Evolutionary conservation across 1,139 yeast species (phyloP), one percentile per base, ranked within the genome.

Genomic region (Pneumocystis jirovecii): DNA sequence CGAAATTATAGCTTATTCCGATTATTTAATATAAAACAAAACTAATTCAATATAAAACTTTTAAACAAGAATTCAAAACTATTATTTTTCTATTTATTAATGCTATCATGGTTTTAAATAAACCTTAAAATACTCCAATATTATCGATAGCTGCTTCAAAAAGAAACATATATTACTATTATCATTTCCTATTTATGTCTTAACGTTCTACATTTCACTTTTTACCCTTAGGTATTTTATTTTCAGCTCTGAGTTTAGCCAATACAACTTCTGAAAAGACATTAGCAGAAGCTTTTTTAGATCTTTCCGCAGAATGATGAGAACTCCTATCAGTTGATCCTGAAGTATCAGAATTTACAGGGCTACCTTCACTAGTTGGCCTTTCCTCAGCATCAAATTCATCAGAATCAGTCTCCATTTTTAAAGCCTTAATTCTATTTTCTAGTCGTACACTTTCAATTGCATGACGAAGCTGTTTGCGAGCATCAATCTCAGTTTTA

Each of bases 401-500:
- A 71, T 81, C 85, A 64, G 79, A 83, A 2, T 79, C 83, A 63
- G 81, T 77, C 72, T 70, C 76, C 67, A 76, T 69, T 40, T 85
- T 84, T 73, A 89, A 81, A 67, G 85, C 84, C 72, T 82, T 79
- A 74, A 89, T 84, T 73, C 87, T 81, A 75, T 89, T 88, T 71
- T 85, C 83, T 74, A 89, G 81, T 71, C 83, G 83, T 65, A 89
- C 90, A 72, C 88, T 80, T 73, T 87, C 95, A 70, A 89, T 86
- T 50, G 95, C 97, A 72, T 87, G 89, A 42, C 61, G 45, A 31
- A 60, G 86, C 75, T 87, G 90, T 74, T 83, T 82, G 73, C 87
- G 88, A 59, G 96, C 96, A 74, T 87, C 85, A 80, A 90, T 88
- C 64, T 88, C 88, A 72, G 84, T 83, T 76, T 80, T 80, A 72